phyloP scores from a whole-genome alignment of 495 filamentous ascomycete genomes.

The Aspergillus egyptiacus region DNA sequence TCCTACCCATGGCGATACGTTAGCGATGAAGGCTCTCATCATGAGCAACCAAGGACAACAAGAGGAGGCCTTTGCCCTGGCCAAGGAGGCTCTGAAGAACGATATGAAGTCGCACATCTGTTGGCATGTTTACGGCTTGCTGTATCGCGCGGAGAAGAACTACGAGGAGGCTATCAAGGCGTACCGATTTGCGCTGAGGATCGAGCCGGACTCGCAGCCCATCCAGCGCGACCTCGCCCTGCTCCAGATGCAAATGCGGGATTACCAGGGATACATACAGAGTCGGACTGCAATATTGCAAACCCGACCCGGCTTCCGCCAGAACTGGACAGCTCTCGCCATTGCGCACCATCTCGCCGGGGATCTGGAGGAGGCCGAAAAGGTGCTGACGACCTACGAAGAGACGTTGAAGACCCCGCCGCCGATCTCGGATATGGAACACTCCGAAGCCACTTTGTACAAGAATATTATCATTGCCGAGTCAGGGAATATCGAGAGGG shows the following conservation, averaged over 20 bases:
- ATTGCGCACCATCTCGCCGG: conserved; percentile 88
- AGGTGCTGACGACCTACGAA: conserved; percentile 84
- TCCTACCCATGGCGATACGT: conserved; percentile 94
- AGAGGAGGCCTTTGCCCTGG: conserved; percentile 88
- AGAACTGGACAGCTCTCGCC: conserved; percentile 94
- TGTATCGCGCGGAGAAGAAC: conserved; percentile 90
- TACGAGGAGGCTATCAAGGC: conserved; percentile 98
- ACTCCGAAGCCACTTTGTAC: conserved; percentile 93
- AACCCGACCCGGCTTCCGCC: conserved; percentile 65
- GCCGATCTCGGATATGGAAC: conserved; percentile 74
- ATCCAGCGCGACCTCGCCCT: conserved; percentile 92
- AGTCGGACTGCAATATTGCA: conserved; percentile 81
- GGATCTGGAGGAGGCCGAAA: conserved; percentile 78
- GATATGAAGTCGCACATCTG: conserved; percentile 99
- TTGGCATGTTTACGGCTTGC: conserved; percentile 98
- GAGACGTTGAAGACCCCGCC: conserved; percentile 77
- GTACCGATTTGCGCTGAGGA: conserved; percentile 86
- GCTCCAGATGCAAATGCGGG: conserved; percentile 93
- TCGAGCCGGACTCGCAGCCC: conserved; percentile 88
- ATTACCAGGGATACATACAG: conserved; percentile 88
- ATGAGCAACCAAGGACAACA: conserved; percentile 85
- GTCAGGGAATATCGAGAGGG: conserved; percentile 66
- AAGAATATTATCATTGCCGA: conserved; percentile 95
- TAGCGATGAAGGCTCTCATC: conserved; percentile 98
- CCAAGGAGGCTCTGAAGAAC: conserved; percentile 81